Conservation (phyloP, 805 yeast genomes). For the Naumovozyma dairenensis region DNA sequence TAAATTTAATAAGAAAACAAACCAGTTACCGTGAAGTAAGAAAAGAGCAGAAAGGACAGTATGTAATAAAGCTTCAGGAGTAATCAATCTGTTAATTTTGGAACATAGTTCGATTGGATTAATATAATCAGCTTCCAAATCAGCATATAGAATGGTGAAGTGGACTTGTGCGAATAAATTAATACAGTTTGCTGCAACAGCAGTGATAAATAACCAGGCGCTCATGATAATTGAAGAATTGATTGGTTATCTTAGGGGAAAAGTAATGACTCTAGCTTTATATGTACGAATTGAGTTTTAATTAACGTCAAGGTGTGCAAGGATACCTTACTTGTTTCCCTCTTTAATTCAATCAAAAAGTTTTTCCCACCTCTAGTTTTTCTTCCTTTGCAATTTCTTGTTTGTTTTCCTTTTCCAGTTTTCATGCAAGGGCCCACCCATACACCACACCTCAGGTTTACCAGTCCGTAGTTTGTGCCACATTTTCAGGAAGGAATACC, state of each 20-base stretch:
- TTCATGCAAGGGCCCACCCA: too few relatives aligned
- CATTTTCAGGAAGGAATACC: too few relatives aligned
- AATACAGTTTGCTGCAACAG: slow-evolving; percentile 77
- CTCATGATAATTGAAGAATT: slow-evolving; percentile 2
- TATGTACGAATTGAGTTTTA: too few relatives aligned
- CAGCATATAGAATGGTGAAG: slow-evolving; percentile 92
- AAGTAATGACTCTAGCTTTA: neutral
- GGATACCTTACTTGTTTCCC: too few relatives aligned
- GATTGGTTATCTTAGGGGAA: neutral
- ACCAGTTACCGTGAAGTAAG: slow-evolving; percentile 86
- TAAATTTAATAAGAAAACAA: slow-evolving; percentile 68
- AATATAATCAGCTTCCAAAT: slow-evolving; percentile 90
- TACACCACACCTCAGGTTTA: too few relatives aligned
- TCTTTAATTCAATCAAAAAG: too few relatives aligned
- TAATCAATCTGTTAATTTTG: slow-evolving; percentile 76
- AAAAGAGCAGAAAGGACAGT: slow-evolving; percentile 60
- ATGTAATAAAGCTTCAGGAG: slow-evolving; percentile 85
- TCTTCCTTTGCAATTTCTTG: too few relatives aligned
- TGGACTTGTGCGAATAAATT: slow-evolving; percentile 87
- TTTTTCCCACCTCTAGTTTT: too few relatives aligned
- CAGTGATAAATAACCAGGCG: slow-evolving; percentile 44
- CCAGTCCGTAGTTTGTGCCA: too few relatives aligned
- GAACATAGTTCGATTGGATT: slow-evolving; percentile 95
- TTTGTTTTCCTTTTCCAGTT: too few relatives aligned
- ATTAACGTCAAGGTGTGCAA: too few relatives aligned